phyloP scores from a whole-genome alignment of 768 basidiomycete species.

The Kwoniella dendrophila region DNA sequence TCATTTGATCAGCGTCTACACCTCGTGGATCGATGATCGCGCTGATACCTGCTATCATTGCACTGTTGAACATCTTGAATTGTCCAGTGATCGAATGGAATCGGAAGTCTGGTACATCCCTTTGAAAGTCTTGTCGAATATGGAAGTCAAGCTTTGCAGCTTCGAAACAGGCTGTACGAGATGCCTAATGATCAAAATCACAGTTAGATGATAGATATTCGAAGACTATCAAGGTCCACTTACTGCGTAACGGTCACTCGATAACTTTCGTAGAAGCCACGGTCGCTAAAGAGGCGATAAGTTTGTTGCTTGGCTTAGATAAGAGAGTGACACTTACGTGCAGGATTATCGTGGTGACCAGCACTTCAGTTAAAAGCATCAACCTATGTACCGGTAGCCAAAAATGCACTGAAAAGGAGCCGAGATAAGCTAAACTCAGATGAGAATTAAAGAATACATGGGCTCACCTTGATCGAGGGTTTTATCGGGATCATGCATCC shows the following conservation, averaged over 20 bases:
- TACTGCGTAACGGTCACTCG: conserved; percentile 83
- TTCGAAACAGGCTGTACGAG: conserved; percentile 84
- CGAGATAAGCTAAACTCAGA: conserved; percentile 60
- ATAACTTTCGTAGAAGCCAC: conserved; percentile 78
- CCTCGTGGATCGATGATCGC: conserved; percentile 54
- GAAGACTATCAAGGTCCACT: conserved; percentile 79
- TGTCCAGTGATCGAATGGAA: conserved; percentile 43
- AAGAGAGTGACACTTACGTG: conserved; percentile 31
- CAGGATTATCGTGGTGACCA: conserved; percentile 49
- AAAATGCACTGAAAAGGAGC: conserved; percentile 24
- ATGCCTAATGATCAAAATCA: conserved; percentile 59
- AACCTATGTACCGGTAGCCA: conserved; percentile 51
- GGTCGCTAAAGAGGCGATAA: conserved; percentile 71
- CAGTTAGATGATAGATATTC: conserved; percentile 58
- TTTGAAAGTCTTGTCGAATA: conserved; percentile 53
- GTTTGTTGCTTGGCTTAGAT: not conserved
- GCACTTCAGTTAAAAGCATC: conserved; percentile 50
- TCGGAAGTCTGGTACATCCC: conserved; percentile 45
- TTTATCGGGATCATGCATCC: conserved; percentile 52
- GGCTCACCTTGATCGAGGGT: conserved; percentile 39
- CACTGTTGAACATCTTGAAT: conserved; percentile 54
- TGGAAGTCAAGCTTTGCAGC: conserved; percentile 86
- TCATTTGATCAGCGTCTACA: conserved; percentile 53
- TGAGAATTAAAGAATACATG: conserved; percentile 69
- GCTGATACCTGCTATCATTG: conserved; percentile 55